Conservation (phyloP, 371 early-diverging fungal species). For the Dinochytrium kinnereticum region DNA sequence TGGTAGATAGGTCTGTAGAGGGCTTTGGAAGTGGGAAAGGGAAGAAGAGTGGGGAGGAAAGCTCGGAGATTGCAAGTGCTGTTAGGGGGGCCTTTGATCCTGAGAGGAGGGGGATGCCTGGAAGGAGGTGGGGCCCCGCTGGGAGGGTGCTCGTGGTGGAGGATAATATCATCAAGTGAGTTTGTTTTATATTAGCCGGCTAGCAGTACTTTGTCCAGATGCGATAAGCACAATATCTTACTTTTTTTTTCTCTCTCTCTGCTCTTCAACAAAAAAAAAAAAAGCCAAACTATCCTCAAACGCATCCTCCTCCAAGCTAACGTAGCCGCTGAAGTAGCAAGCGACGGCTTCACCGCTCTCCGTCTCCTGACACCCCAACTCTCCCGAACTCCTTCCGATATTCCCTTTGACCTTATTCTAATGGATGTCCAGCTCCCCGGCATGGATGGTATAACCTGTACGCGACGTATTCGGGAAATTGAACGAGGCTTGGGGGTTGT, state of each 20-base stretch:
- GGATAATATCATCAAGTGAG: constrained; percentile 2
- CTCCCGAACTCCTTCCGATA: background rate
- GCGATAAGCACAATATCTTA: background rate
- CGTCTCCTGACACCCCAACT: background rate
- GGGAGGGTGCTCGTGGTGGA: background rate
- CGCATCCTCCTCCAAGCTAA: background rate
- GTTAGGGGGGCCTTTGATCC: background rate
- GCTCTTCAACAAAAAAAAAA: background rate
- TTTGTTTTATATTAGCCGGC: too few relatives aligned
- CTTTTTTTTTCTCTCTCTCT: background rate
- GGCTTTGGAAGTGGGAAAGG: background rate
- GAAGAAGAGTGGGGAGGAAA: background rate
- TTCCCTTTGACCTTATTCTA: constrained; percentile 3
- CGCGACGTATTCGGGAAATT: constrained; percentile 6
- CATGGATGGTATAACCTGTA: constrained; percentile 16
- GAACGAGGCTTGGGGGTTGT: background rate
- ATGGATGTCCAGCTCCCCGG: constrained; percentile 18
- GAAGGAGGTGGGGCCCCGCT: background rate
- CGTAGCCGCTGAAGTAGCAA: background rate
- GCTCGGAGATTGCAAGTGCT: background rate
- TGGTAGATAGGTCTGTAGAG: background rate
- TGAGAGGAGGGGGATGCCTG: background rate
- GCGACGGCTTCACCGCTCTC: background rate
- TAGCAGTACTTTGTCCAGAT: background rate
- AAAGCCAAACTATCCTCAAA: constrained; percentile 8